A percentile compares a stretch with the other conserved stretches of the same genome.
Conservation (phyloP, 495 filamentous ascomycete genomes). For the Penicillium arizonense region DNA sequence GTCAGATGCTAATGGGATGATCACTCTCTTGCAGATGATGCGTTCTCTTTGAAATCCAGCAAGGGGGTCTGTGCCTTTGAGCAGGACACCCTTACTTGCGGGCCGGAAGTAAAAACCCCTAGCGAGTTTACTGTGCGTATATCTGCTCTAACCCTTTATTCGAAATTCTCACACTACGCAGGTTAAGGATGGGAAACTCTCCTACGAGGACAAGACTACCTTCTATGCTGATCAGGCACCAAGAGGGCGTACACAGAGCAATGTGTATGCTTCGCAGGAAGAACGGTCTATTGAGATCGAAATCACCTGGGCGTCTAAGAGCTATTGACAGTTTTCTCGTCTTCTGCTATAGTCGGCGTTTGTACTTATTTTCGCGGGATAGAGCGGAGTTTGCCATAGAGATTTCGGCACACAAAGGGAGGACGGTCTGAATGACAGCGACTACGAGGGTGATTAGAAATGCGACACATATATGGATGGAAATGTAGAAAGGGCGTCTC, state of each 20-base stretch:
- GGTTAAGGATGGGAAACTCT: conserved; percentile 43
- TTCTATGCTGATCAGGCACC: conserved; percentile 61
- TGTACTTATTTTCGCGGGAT: no score
- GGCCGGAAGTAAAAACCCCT: conserved; percentile 36
- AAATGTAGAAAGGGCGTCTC: no score
- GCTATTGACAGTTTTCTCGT: no score
- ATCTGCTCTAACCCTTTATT: background rate
- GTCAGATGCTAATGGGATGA: background rate
- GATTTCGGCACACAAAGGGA: no score
- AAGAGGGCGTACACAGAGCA: conserved; percentile 44
- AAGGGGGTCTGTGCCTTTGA: conserved; percentile 57
- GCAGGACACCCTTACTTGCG: conserved; percentile 50
- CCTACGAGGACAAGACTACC: conserved; percentile 46
- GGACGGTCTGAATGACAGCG: no score
- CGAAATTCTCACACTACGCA: conserved; percentile 5
- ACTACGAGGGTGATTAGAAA: no score
- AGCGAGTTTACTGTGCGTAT: conserved; percentile 47
- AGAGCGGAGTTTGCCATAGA: no score
- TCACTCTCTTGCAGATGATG: conserved; percentile 34
- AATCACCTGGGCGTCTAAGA: conserved; percentile 30
- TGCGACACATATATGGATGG: no score
- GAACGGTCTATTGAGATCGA: conserved; percentile 39
- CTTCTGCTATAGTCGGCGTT: no score
- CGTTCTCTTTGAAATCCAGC: conserved; percentile 60
- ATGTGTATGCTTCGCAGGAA: conserved; percentile 32